Evolutionary conservation across 805 yeast species (phyloP), one percentile per base, ranked within the genome.

Genomic region (Metschnikowia picachoensis): DNA sequence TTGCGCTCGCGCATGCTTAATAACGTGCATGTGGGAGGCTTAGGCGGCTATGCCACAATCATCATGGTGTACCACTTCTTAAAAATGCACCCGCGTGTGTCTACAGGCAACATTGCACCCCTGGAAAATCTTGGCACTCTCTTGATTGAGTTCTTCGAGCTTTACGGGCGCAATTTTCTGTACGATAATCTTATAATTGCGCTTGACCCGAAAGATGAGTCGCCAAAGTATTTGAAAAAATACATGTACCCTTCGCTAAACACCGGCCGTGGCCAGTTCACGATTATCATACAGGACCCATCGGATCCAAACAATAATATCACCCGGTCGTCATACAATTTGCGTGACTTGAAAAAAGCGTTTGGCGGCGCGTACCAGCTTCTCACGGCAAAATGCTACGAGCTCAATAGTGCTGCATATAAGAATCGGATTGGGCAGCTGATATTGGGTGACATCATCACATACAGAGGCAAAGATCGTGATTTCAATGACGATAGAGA

Each of bases 21-120:
- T 58, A 85, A 87, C 52, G 98, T 92, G 13, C 95, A 86, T 57
- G 82, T 83, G 17, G 99, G 99, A 42, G 98, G 98, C 0, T 68
- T 92, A 6, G 98, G 99, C 35, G 98, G 98, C 0, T 92, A 85
- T 62, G 81, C 97, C 8, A 87, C 88, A n/a, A 88, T 91, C 37
- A 90, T 97, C 58, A 60, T 94, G 60, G 89, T 86, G 14, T 83
- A 82, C 57, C 82, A 92, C 14, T 90, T 91, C 59, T 65, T 91
- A 50, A 77, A 73, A 54, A 68, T 86, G 51, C 98, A 92, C 62
- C 96, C 96, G 13, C 74, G 90, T 53, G 60, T 89, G 11, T 62
- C 83, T 2, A 79, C 95, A 0, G 74, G 79, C 7, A 79, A 80
- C 38, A 84, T 90, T 45, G 74, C 78, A 40, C 81, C 89, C 2